Percentiles rank a stretch among this genome's conserved stretches.
Evolutionary conservation across 345 rosid species (phyloP).

Genomic region (Raphanus sativus): DNA sequence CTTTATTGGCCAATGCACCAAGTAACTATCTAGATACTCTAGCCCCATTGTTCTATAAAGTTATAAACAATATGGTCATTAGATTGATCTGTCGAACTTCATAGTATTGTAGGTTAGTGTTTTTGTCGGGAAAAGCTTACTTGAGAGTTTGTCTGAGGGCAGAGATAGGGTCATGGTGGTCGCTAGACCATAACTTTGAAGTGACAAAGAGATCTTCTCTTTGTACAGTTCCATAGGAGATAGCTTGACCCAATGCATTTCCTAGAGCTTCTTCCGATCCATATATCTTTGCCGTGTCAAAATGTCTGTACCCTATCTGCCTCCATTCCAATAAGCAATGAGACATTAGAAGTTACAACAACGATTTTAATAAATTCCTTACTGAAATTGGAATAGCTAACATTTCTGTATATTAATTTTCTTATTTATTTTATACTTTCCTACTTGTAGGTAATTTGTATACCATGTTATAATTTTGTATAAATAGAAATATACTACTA

Average conservation of each 20-base stretch:
- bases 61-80: not conserved
- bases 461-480: not conserved
- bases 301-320: constrained; percentile 87
- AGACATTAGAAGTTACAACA: not conserved
- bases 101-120: not conserved
- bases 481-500: not conserved
- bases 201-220: constrained; percentile 78
- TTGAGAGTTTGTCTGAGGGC: constrained; percentile 64
- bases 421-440: not conserved
- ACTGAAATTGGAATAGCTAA: not conserved
- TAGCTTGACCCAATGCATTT: constrained; percentile 52
- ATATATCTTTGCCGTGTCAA: constrained; percentile 83
- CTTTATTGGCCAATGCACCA: constrained; percentile 96
- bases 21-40: constrained; percentile 77
- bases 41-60: constrained; percentile 55
- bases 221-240: constrained; percentile 40
- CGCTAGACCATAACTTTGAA: constrained; percentile 82
- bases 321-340: not conserved
- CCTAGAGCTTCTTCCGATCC: constrained; percentile 89
- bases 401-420: not conserved
- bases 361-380: not conserved
- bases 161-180: constrained; percentile 74
- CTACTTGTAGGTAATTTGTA: not conserved
- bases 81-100: not conserved
- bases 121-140: constrained; percentile 13